These are phyloP conservation scores for Colletotrichum sp. DNA, from an alignment of 2,329 filamentous ascomycete species.

Conservation along the genomic window DNA sequence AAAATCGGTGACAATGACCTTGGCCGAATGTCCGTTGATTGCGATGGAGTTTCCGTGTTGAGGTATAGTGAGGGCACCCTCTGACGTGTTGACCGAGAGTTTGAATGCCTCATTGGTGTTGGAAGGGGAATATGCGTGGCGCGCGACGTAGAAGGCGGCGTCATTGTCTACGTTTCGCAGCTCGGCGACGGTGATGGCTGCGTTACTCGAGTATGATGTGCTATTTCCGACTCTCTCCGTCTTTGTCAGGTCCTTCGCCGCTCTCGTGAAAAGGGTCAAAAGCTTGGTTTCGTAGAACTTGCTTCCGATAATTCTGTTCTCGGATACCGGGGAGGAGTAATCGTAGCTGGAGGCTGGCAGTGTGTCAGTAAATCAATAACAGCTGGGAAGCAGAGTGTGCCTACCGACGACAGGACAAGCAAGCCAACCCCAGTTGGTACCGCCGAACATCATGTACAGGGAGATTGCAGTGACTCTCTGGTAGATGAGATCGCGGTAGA, in stretches of 20 bases:
- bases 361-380: not conserved
- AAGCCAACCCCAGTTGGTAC: constrained; percentile 67
- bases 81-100: constrained; percentile 60
- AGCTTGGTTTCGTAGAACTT: constrained; percentile 71
- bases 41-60: constrained; percentile 51
- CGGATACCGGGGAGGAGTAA: constrained; percentile 66
- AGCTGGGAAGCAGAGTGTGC: not conserved
- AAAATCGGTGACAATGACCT: constrained; percentile 67
- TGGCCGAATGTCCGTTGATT: constrained; percentile 66
- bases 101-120: constrained; percentile 57
- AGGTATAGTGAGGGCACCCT: constrained; percentile 59
- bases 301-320: constrained; percentile 60
- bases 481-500: constrained; percentile 67
- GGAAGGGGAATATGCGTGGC: constrained; percentile 59
- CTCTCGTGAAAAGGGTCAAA: constrained; percentile 62
- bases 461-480: constrained; percentile 65
- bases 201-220: constrained; percentile 56
- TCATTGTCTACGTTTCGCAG: constrained; percentile 63
- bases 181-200: constrained; percentile 57
- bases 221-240: constrained; percentile 53
- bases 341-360: constrained; percentile 61
- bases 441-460: constrained; percentile 70
- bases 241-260: constrained; percentile 60
- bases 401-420: constrained; percentile 56
- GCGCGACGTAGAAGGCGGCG: constrained; percentile 63